Conservation (phyloP, 345 rosid genomes). For the Gossypium bickii region DNA sequence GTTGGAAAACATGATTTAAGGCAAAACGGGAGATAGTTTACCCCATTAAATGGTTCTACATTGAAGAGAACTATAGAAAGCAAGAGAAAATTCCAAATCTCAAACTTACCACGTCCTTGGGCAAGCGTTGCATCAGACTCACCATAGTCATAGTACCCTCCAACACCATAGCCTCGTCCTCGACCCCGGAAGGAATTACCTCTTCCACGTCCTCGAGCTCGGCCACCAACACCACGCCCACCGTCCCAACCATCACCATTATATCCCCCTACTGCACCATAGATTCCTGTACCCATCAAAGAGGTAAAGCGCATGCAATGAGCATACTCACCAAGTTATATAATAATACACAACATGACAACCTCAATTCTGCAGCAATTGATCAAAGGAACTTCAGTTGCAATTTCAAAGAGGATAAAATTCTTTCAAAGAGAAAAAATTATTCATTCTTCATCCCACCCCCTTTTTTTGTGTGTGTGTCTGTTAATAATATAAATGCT, state of each 20-base stretch:
- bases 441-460: background rate
- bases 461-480: background rate
- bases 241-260: constrained; percentile 25
- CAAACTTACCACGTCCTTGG: constrained; percentile 28
- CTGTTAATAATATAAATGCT: background rate
- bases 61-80: too few species aligned
- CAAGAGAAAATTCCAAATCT: background rate
- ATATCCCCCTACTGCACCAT: constrained; percentile 21
- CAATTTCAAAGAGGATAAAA: background rate
- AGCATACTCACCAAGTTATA: background rate
- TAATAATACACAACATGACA: background rate
- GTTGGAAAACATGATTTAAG: background rate
- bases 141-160: constrained; percentile 30
- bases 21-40: background rate
- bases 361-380: background rate
- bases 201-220: constrained; percentile 29
- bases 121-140: constrained; percentile 21
- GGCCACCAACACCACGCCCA: constrained; percentile 25
- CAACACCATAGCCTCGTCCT: constrained; percentile 28
- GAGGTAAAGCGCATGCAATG: background rate
- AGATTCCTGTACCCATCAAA: constrained; percentile 19
- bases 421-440: background rate
- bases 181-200: constrained; percentile 24
- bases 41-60: background rate
- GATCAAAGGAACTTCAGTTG: background rate